Evolutionary conservation across 2,329 filamentous ascomycete species (phyloP).

Genomic region (Stachybotrys echinatus): DNA sequence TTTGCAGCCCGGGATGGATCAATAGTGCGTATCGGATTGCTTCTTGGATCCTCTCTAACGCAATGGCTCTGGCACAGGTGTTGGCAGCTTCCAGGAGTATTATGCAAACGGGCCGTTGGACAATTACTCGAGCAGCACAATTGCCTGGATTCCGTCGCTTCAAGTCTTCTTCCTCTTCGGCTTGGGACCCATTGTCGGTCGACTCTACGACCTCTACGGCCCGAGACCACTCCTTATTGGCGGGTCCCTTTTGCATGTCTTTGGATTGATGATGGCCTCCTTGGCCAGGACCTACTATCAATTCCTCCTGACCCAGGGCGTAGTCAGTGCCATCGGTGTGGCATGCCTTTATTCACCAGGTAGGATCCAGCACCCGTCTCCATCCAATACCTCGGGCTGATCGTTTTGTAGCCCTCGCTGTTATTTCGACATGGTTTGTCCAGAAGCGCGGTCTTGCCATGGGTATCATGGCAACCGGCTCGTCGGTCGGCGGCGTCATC

Average conservation of each 20-base stretch:
- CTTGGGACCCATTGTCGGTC: conserved; percentile 54
- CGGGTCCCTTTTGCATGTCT: conserved; percentile 51
- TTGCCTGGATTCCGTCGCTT: conserved; percentile 59
- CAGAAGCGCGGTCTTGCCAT: conserved; percentile 27
- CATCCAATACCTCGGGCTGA: background rate
- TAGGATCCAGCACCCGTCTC: conserved; percentile 4
- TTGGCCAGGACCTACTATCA: conserved; percentile 38
- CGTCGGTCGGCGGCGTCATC: conserved; percentile 31
- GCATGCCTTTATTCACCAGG: conserved; percentile 26
- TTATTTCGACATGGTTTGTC: conserved; percentile 20
- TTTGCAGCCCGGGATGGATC: conserved; percentile 35
- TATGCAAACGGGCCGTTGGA: conserved; percentile 45
- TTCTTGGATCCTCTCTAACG: conserved; percentile 3
- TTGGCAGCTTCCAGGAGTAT: conserved; percentile 54
- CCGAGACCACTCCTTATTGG: conserved; percentile 48
- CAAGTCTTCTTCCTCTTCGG: conserved; percentile 51
- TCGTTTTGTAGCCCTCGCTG: background rate
- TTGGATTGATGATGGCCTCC: conserved; percentile 59
- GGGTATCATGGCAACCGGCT: conserved; percentile 28
- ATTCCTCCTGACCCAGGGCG: conserved; percentile 31
- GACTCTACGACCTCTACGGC: conserved; percentile 57
- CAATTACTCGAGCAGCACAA: conserved; percentile 43
- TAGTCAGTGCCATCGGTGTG: conserved; percentile 30
- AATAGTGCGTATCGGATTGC: conserved; percentile 33
- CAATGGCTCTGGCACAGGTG: conserved; percentile 15